Evolutionary conservation across 331 rosid species (phyloP).

Genomic region (Dryas integrifolia): DNA sequence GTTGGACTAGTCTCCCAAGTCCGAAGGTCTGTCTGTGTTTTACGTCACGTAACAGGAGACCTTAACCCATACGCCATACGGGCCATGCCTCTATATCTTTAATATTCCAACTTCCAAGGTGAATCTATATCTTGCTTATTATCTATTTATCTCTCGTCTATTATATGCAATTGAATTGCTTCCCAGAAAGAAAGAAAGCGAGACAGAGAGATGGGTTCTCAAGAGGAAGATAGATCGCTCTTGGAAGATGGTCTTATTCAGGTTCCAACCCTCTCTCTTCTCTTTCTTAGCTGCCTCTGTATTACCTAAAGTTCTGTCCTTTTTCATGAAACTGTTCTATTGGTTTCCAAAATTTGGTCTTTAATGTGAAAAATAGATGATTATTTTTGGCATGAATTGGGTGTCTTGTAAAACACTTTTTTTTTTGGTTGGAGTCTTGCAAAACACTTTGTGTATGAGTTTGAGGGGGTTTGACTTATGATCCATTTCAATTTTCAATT

Average conservation of each 20-base stretch:
- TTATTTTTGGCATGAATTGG: background rate
- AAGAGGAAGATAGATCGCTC: conserved; percentile 44
- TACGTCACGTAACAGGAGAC: conserved; percentile 4
- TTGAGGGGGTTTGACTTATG: background rate
- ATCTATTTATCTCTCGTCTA: too few species aligned
- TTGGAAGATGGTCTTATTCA: conserved; percentile 64
- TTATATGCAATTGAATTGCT: too few species aligned
- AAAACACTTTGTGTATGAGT: too few species aligned
- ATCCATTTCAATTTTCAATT: background rate
- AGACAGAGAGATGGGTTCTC: conserved; percentile 56
- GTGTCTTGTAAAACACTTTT: too few species aligned
- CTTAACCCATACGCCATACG: background rate
- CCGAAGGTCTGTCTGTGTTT: background rate
- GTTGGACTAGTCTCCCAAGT: background rate
- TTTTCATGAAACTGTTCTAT: background rate
- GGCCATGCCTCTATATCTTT: background rate
- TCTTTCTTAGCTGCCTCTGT: background rate
- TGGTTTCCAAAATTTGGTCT: background rate
- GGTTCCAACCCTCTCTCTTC: conserved; percentile 35
- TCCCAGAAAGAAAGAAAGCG: background rate
- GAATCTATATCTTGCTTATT: background rate
- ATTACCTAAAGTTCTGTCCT: background rate
- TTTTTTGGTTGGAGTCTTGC: too few species aligned
- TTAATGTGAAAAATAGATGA: background rate
- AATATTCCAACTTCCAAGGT: conserved; percentile 6